Evolutionary conservation across 2,329 filamentous ascomycete species (phyloP).

Genomic region (Penicillium sp.): DNA sequence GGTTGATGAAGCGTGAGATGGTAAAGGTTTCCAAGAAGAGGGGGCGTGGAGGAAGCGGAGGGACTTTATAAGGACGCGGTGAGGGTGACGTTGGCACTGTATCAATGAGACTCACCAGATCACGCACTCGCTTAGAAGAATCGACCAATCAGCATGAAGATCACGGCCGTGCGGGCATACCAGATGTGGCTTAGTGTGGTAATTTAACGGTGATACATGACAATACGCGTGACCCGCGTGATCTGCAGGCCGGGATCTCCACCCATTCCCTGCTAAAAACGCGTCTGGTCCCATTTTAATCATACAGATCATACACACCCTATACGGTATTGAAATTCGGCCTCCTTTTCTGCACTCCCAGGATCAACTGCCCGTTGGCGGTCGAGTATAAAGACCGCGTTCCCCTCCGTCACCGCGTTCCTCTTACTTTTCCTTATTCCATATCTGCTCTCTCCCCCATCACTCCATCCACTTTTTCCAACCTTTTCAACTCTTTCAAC

Average conservation of each 20-base stretch:
- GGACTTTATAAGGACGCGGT: slow-evolving; percentile 47
- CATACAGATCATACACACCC: slow-evolving; percentile 47
- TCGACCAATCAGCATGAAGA: slow-evolving; percentile 43
- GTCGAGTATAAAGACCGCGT: slow-evolving; percentile 48
- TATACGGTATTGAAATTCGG: slow-evolving; percentile 50
- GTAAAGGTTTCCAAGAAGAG: slow-evolving; percentile 25
- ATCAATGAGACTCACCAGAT: slow-evolving; percentile 44
- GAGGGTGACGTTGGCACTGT: slow-evolving; percentile 44
- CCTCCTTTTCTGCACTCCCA: slow-evolving; percentile 40
- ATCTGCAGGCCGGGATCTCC: slow-evolving; percentile 6
- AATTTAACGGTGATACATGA: slow-evolving; percentile 20
- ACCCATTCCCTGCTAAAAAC: slow-evolving; percentile 12
- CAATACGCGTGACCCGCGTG: slow-evolving; percentile 25
- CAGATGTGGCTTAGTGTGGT: slow-evolving; percentile 31
- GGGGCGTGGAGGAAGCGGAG: slow-evolving; percentile 34
- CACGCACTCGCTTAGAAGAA: slow-evolving; percentile 46
- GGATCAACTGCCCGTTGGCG: slow-evolving; percentile 46
- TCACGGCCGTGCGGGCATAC: slow-evolving; percentile 26
- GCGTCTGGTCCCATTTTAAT: slow-evolving; percentile 34
- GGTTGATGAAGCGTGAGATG: slow-evolving; percentile 24
- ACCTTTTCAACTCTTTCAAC: slow-evolving; percentile 27
- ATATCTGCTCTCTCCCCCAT: slow-evolving; percentile 29
- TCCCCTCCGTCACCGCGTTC: slow-evolving; percentile 44
- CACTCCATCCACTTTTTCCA: slow-evolving; percentile 36
- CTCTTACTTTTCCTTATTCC: slow-evolving; percentile 37